Evolutionary conservation across 1,284 basidiomycete species (phyloP), one percentile per base, ranked within the genome.

Genomic region (Moniliella sp.): DNA sequence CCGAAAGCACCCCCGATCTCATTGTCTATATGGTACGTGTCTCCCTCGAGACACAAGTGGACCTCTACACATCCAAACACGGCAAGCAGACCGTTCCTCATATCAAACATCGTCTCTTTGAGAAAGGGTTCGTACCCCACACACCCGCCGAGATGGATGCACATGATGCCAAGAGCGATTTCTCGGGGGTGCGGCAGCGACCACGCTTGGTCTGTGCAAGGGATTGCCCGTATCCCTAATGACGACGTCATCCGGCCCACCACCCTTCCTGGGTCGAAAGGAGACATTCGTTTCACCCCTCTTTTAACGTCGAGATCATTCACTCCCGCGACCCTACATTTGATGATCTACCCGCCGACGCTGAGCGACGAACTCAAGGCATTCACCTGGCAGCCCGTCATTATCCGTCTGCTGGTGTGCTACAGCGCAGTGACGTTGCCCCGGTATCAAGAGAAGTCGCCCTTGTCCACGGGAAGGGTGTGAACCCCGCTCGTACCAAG

Each of bases 181-280:
- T 40, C 32, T 31, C 41, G 15, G 51, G 55, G n/a, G n/a, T n/a
- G n/a, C n/a, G 54, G n/a, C n/a, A n/a, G n/a, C n/a, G n/a, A n/a
- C n/a, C n/a, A n/a, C n/a, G n/a, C n/a, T n/a, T 59, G 56, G 56
- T 53, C 52, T 2, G 50, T 59, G 14, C 54, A 59, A 15, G 52
- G 51, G 4, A 39, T 59, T 8, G 56, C 54, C 8, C 42, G 56
- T 10, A 51, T 59, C 41, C 56, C 56, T 7, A 49, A 59, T 32
- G 56, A 59, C 37, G 57, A 59, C 26, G 36, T 42, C 18, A 55
- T 55, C 23, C 49, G 56, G 4, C 44, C 50, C 1, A 43, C 43
- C 2, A 59, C 56, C 3, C 42, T 55, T n/a, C 35, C 44, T 8
- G 53, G 54, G 4, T 46, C 46, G 2, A 45, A 46, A 28, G 43